These are phyloP conservation scores for Akanthomyces muscarius DNA, from an alignment of 2,329 filamentous ascomycete genomes.

Conservation along the genomic window DNA sequence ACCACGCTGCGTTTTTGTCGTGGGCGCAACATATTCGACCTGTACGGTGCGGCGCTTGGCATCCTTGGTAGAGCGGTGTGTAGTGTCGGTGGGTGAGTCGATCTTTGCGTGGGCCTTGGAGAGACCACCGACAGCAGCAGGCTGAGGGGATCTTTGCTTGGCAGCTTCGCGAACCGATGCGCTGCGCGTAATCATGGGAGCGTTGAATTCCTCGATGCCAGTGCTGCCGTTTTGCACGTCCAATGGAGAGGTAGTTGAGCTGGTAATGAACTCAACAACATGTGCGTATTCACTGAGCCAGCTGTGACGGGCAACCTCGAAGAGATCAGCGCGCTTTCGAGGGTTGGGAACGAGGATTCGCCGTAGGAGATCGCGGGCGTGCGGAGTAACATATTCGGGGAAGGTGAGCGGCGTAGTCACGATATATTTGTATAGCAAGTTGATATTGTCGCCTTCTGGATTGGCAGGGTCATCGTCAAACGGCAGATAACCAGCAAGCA, in stretches of 20 bases:
- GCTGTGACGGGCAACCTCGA: slow-evolving; percentile 95
- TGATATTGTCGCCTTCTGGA: slow-evolving; percentile 98
- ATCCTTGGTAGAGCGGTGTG: slow-evolving; percentile 66
- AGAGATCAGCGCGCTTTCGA: slow-evolving; percentile 88
- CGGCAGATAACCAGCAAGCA: slow-evolving; percentile 94
- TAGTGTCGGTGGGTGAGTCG: slow-evolving; percentile 56
- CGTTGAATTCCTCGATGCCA: slow-evolving; percentile 54
- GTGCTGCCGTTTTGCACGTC: slow-evolving; percentile 81
- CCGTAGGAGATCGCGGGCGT: slow-evolving; percentile 86
- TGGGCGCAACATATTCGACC: slow-evolving; percentile 93
- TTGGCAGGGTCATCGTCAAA: slow-evolving; percentile 99
- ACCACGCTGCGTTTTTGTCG: slow-evolving; percentile 78
- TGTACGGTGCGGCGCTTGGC: slow-evolving; percentile 92
- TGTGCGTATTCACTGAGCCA: slow-evolving; percentile 98
- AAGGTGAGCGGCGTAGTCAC: slow-evolving; percentile 95
- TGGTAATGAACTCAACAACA: slow-evolving; percentile 94
- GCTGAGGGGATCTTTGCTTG: slow-evolving; percentile 57
- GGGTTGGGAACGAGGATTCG: slow-evolving; percentile 95
- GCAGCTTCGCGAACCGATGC: slow-evolving; percentile 85
- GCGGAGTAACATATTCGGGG: slow-evolving; percentile 96
- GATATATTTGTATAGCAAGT: slow-evolving; percentile 98
- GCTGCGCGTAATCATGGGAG: slow-evolving; percentile 69
- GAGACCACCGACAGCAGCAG: slow-evolving; percentile 57
- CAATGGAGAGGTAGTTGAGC: slow-evolving; percentile 79
- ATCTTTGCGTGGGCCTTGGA: slow-evolving; percentile 70